Percentiles rank a stretch among this genome's conserved stretches.
These are phyloP conservation scores for Streptanthus diversifolius DNA, from an alignment of 345 rosid genomes.

Conservation along the genomic window DNA sequence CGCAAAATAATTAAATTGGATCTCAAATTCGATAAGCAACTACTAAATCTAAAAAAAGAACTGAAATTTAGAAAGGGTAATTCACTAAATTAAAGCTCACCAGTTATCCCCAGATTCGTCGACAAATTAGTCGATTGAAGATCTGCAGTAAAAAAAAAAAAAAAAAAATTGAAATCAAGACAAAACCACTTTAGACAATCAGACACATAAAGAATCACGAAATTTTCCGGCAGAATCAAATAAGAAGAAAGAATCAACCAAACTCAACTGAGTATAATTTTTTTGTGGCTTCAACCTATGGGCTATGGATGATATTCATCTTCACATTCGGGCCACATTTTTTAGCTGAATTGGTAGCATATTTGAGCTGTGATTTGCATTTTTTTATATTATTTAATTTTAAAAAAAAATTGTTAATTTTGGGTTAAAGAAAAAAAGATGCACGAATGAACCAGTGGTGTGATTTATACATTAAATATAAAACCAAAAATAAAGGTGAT, in stretches of 20 bases:
- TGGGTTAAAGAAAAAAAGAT: constrained; percentile 4
- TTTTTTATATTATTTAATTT: background rate
- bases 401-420: no score
- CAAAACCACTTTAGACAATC: constrained; percentile 24
- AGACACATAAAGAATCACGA: background rate
- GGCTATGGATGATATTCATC: constrained; percentile 13
- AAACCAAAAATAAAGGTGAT: constrained; percentile 27
- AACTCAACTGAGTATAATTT: constrained; percentile 1
- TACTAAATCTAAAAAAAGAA: background rate
- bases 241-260: background rate
- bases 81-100: constrained; percentile 20
- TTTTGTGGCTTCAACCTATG: background rate
- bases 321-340: constrained; percentile 15
- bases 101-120: background rate
- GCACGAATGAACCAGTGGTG: constrained; percentile 34
- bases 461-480: constrained; percentile 14
- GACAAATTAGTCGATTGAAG: background rate
- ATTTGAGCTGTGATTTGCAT: constrained; percentile 18
- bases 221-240: background rate
- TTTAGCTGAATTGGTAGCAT: constrained; percentile 24
- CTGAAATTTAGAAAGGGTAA: background rate
- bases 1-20: constrained; percentile 1
- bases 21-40: background rate
- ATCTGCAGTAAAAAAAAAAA: constrained; percentile 5
- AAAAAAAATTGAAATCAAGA: background rate